These are phyloP conservation scores for Lithospermum erythrorhizon DNA, from an alignment of 257 asterid genomes.

Conservation along the genomic window DNA sequence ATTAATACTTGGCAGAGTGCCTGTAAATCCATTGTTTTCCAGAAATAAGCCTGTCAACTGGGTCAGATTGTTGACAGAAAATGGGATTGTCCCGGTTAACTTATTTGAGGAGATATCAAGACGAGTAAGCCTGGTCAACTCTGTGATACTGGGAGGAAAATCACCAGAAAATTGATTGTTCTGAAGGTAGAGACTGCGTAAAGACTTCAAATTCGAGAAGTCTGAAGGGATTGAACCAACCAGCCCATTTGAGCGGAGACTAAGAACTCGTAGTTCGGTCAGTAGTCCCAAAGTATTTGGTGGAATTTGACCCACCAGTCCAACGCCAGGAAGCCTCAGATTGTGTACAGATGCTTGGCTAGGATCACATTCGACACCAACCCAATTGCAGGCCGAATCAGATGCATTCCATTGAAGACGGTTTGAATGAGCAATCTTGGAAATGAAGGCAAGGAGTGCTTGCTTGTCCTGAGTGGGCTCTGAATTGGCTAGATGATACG, in stretches of 20 bases:
- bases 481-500: slow-evolving; percentile 18
- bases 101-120: slow-evolving; percentile 66
- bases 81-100: slow-evolving; percentile 73
- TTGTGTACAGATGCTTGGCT: slow-evolving; percentile 44
- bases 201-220: slow-evolving; percentile 48
- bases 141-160: slow-evolving; percentile 48
- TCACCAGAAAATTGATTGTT: slow-evolving; percentile 49
- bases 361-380: slow-evolving; percentile 65
- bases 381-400: slow-evolving; percentile 64
- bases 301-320: slow-evolving; percentile 75
- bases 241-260: slow-evolving; percentile 73
- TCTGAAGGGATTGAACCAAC: slow-evolving; percentile 64
- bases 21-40: slow-evolving; percentile 51
- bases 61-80: slow-evolving; percentile 57
- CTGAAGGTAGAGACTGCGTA: slow-evolving; percentile 73
- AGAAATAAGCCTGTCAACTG: slow-evolving; percentile 60
- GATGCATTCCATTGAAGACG: slow-evolving; percentile 69
- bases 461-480: slow-evolving; percentile 78
- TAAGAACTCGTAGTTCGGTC: slow-evolving; percentile 64
- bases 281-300: slow-evolving; percentile 47
- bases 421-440: slow-evolving; percentile 47
- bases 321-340: slow-evolving; percentile 80
- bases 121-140: slow-evolving; percentile 57
- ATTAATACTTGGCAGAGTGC: slow-evolving; percentile 64
- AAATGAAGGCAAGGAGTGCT: slow-evolving; percentile 57